Base-by-base conservation (phyloP, 2,329 filamentous ascomycete species). In the Xylaria polymorpha region DNA sequence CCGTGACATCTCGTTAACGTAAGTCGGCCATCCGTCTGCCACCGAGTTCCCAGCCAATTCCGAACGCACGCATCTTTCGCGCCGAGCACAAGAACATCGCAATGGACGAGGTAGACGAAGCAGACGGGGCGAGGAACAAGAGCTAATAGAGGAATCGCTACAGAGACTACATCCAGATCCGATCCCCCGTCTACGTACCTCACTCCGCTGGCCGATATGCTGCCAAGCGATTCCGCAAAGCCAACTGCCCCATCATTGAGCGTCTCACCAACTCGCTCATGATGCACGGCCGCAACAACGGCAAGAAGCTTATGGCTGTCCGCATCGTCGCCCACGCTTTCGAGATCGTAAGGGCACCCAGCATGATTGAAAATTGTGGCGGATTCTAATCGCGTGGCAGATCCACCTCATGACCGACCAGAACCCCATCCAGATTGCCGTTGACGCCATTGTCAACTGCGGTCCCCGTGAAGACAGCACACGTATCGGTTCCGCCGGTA, bases 241-340 rank as follows among this genome's bases (percentile, higher is more conserved):
- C 97, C 84, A 97, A 98, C 91, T 99, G 96, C 93, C 96, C 96
- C 81, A 98, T 99, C 91, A 98, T 99, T 83, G 96, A 99, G 93
- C 95, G 96, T 85, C 92, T 99, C 80, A 99, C 96, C 90, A 99
- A 99, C 93, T 98, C 96, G 71, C 92, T 99, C 84, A 99, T 99
- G 97, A 98, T 98, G 95, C 97, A 99, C 92, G 96, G 96, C 86
- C 96, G 96, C 87, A 99, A 99, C 93, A 99, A 98, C 93, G 96
- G 96, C 87, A 99, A 99, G 93, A 99, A 99, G 94, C 91, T 98
- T 83, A 98, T 97, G 94, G 97, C 96, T 83, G 95, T 98, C 85
- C 94, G 96, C 87, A 99, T 99, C 79, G 94, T 99, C 81, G 94
- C 94, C 79, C 96, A 99, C 90, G 86, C 95, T 80, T 99, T 99